phyloP scores from a whole-genome alignment of 441 rosid genomes.

The Bocquillonia castaneifolia region DNA sequence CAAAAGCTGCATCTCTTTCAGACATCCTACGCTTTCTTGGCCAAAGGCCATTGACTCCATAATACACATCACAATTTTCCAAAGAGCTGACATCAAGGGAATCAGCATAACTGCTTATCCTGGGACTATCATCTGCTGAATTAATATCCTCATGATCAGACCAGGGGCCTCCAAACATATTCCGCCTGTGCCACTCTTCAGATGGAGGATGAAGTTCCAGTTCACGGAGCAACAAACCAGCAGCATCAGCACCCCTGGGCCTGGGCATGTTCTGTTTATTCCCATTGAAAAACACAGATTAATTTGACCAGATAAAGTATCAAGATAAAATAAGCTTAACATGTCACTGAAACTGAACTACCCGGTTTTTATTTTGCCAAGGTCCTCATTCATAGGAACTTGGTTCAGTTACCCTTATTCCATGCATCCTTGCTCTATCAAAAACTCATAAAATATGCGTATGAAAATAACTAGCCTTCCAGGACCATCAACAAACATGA shows the following conservation, averaged over 20 bases:
- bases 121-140: slow-evolving; percentile 46
- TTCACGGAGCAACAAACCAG: slow-evolving; percentile 92
- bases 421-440: neutral
- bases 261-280: slow-evolving; percentile 87
- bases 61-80: slow-evolving; percentile 49
- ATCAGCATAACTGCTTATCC: slow-evolving; percentile 37
- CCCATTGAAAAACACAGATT: neutral
- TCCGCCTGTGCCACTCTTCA: slow-evolving; percentile 98
- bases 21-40: slow-evolving; percentile 96
- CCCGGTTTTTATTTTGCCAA: neutral
- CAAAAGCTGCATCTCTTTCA: slow-evolving; percentile 98
- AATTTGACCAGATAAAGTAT: neutral
- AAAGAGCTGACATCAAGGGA: slow-evolving; percentile 36
- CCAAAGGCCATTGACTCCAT: slow-evolving; percentile 77
- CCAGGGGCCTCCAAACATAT: slow-evolving; percentile 97
- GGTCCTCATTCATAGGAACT: neutral
- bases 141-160: slow-evolving; percentile 72
- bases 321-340: neutral
- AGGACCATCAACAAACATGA: neutral
- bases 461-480: neutral
- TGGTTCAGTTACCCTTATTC: neutral
- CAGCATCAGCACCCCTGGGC: slow-evolving; percentile 99
- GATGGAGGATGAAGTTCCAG: slow-evolving; percentile 97
- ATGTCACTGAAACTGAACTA: neutral
- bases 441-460: neutral